Evolutionary conservation across 768 basidiomycete genomes (phyloP).

Genomic region (Pleurotus tuoliensis): DNA sequence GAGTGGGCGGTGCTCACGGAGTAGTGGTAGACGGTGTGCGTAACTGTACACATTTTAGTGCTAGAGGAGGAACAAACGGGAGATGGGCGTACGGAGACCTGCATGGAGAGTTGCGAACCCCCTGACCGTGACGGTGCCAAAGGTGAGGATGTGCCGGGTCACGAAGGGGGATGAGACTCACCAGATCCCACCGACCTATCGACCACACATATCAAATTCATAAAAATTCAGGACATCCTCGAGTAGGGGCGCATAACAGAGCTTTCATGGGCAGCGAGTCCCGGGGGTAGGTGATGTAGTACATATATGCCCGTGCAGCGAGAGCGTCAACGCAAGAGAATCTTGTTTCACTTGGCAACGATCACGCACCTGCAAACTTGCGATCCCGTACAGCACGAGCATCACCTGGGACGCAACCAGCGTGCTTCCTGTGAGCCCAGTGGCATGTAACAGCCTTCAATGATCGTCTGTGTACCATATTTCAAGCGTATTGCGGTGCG

Average conservation of each 20-base stretch:
- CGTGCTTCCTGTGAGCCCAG: not conserved
- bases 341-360: not conserved
- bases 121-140: not conserved
- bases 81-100: not conserved
- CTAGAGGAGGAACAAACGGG: no score
- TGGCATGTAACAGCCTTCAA: not conserved
- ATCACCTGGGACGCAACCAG: slow-evolving; percentile 1
- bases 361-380: not conserved
- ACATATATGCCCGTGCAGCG: not conserved
- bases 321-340: no score
- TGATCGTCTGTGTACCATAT: no score
- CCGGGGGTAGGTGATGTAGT: not conserved
- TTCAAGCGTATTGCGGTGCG: not conserved
- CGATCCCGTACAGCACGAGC: slow-evolving; percentile 3
- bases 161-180: not conserved
- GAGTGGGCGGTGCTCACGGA: not conserved
- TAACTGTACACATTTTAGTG: not conserved
- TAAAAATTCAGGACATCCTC: no score
- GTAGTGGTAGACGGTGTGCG: slow-evolving; percentile 1
- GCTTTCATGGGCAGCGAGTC: not conserved
- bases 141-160: no score
- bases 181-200: slow-evolving; percentile 1
- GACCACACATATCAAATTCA: not conserved
- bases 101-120: not conserved
- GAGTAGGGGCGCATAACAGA: not conserved